Percentiles rank a stretch among this genome's conserved stretches.
Conservation (phyloP, 2,329 filamentous ascomycete genomes). For the Magnaporthiopsis poae region DNA sequence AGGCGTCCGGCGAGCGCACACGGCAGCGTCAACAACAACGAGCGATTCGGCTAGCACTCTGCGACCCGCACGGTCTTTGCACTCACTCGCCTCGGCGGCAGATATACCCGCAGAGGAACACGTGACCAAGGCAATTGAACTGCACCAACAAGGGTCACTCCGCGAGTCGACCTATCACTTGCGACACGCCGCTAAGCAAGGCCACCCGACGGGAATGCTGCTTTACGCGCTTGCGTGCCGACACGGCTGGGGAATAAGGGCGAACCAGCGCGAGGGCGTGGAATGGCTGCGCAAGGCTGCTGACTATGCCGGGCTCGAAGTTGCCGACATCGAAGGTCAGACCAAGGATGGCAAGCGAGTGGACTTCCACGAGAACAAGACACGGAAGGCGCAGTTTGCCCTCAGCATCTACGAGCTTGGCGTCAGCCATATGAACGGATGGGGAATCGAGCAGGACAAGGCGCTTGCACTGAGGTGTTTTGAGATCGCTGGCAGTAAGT, state of each 20-base stretch:
- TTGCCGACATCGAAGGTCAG: constrained; percentile 69
- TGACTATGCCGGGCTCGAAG: constrained; percentile 70
- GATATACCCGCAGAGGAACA: constrained; percentile 81
- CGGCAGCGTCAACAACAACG: constrained; percentile 38
- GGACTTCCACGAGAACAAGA: constrained; percentile 62
- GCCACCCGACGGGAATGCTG: constrained; percentile 87
- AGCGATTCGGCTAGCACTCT: constrained; percentile 48
- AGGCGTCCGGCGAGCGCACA: constrained; percentile 24
- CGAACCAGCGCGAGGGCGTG: constrained; percentile 81
- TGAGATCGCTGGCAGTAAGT: constrained; percentile 80
- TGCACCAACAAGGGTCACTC: constrained; percentile 76
- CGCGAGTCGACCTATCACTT: constrained; percentile 96
- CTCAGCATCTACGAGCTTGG: constrained; percentile 93
- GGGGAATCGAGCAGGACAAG: constrained; percentile 93
- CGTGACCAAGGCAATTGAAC: constrained; percentile 76
- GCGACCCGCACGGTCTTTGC: constrained; percentile 31
- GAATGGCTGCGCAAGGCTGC: constrained; percentile 87
- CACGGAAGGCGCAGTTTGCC: constrained; percentile 84
- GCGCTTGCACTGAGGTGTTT: constrained; percentile 80
- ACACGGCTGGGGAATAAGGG: constrained; percentile 95
- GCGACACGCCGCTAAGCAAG: constrained; percentile 74
- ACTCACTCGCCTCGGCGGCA: constrained; percentile 46
- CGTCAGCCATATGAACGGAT: constrained; percentile 94
- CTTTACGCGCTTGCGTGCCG: constrained; percentile 89
- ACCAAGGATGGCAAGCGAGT: constrained; percentile 51